Conservation (phyloP, 768 basidiomycete genomes). For the Cystobasidium tubakii region DNA sequence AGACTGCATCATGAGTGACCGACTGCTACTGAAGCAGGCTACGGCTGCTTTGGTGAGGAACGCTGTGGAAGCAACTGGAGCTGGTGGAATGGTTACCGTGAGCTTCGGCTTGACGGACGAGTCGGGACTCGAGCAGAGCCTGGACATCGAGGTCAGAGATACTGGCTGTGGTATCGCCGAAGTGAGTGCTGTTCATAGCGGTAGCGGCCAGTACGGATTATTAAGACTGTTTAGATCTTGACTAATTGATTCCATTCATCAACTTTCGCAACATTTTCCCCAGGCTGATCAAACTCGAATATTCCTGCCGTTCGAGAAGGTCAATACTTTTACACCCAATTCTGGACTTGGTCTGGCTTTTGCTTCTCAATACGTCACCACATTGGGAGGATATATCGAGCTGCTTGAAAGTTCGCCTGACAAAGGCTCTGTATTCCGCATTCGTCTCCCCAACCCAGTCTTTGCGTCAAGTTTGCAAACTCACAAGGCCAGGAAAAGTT, state of each 20-base stretch:
- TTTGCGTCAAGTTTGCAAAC: background rate
- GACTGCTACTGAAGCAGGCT: background rate
- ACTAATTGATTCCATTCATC: background rate
- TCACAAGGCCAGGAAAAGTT: background rate
- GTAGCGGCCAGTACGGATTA: background rate
- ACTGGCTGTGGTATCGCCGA: conserved; percentile 5
- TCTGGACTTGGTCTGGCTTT: conserved; percentile 8
- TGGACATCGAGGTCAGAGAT: background rate
- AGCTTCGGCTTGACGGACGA: background rate
- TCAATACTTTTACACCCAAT: background rate
- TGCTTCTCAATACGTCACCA: background rate
- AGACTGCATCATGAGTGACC: conserved; percentile 4
- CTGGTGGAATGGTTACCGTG: background rate
- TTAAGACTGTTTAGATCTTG: background rate
- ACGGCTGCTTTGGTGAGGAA: conserved; percentile 3
- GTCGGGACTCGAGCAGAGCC: background rate
- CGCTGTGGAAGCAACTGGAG: conserved; percentile 14
- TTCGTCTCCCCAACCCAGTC: background rate
- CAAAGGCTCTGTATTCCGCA: background rate
- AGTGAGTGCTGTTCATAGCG: background rate
- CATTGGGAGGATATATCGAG: background rate
- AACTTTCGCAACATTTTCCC: background rate
- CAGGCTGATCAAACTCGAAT: background rate
- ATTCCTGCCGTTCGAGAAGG: conserved; percentile 1
- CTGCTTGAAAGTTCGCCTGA: background rate